Evolutionary conservation across 345 rosid genomes (phyloP), one percentile per base, ranked within the genome.

Genomic region (Capsella bursapastoris): DNA sequence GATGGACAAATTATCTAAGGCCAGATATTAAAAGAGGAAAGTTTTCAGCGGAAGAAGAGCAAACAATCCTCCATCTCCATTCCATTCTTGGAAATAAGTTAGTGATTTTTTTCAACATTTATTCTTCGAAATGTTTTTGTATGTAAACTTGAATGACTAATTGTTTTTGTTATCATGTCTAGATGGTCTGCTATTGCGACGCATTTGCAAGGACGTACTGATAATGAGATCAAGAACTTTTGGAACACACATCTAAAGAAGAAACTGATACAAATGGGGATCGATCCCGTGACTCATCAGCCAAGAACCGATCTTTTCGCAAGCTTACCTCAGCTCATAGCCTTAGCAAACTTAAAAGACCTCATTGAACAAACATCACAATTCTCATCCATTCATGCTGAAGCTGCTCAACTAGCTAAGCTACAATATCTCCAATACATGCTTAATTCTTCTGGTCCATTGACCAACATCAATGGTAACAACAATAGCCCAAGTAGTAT

Each of bases 171-270:
- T 25, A 18, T 31, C 31, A 38, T 61, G 12, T 49, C 60, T 58
- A 90, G 96, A 81, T 90, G 96, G 93, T 88, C 96, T 1, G 88
- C 93, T 11, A 90, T 90, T 45, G 96, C 96, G 1, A 81, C 88
- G 0, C 85, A 83, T 73, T 86, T 90, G 34, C 86, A 90, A 2
- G 93, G 96, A 22, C 73, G 93, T 44, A 90, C 96, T 0, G 93
- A 90, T 47, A 90, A 90, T 13, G 96, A 90, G 76, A 88, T 90
- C 64, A 90, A 90, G 79, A 90, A 90, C 78, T 85, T 86, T 32
- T 90, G 96, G 96, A 90, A 90, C 61, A 90, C 96, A 2, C 91
- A 90, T 79, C 80, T 90, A 11, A 90, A 83, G 88, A 90, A 90
- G 71, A 90, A 90, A 82, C 71, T 90, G 52, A 80, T 90, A 15